These are phyloP conservation scores for Podaxis pistillaris DNA, from an alignment of 768 basidiomycete genomes.

Conservation along the genomic window DNA sequence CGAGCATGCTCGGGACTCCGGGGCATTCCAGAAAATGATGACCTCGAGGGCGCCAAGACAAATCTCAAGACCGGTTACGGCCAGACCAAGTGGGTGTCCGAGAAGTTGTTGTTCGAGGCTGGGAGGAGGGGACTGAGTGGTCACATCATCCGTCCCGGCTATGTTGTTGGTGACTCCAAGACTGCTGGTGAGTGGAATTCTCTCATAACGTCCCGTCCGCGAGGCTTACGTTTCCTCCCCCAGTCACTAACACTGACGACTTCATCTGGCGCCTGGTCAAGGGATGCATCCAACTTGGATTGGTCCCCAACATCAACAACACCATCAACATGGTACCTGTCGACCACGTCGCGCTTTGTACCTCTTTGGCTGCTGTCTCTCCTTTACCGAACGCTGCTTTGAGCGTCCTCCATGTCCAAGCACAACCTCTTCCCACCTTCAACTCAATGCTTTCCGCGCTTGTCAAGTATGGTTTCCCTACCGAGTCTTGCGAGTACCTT, in stretches of 20 bases:
- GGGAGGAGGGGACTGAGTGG: slow-evolving; percentile 82
- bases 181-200: slow-evolving; percentile 65
- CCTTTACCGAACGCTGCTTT: slow-evolving; percentile 46
- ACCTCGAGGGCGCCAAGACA: slow-evolving; percentile 78
- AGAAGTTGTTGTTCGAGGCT: slow-evolving; percentile 91
- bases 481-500: slow-evolving; percentile 82
- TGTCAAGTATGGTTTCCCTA: slow-evolving; percentile 74
- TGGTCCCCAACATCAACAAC: slow-evolving; percentile 97
- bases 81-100: slow-evolving; percentile 98
- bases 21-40: slow-evolving; percentile 85
- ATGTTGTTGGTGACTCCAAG: slow-evolving; percentile 90
- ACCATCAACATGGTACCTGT: slow-evolving; percentile 98
- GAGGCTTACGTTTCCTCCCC: slow-evolving; percentile 1
- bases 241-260: slow-evolving; percentile 98
- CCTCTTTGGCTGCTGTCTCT: slow-evolving; percentile 67
- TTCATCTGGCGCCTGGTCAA: slow-evolving; percentile 98
- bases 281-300: slow-evolving; percentile 97
- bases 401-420: slow-evolving; percentile 81
- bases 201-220: not conserved
- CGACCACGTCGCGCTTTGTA: slow-evolving; percentile 88
- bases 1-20: slow-evolving; percentile 37
- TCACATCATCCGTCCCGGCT: slow-evolving; percentile 89
- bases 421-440: slow-evolving; percentile 84
- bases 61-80: slow-evolving; percentile 90
- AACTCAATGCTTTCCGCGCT: slow-evolving; percentile 81